Percentiles rank a stretch among this genome's conserved stretches.
Evolutionary conservation across 768 basidiomycete species (phyloP).

Genomic region (Trametes cubensis): DNA sequence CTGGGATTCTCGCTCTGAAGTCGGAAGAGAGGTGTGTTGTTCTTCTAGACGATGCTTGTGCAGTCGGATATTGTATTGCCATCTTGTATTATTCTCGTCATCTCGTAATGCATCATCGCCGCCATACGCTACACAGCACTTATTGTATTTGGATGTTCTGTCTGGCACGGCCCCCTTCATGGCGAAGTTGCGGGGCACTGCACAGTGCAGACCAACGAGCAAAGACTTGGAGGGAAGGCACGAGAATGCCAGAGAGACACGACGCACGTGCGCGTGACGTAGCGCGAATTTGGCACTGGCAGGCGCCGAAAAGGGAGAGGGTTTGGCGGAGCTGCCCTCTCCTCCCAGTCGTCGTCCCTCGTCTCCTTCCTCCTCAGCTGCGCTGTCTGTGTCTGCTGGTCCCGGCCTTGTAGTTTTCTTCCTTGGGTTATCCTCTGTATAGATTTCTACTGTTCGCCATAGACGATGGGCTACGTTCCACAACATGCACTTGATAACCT

Average conservation of each 20-base stretch:
- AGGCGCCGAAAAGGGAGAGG: not conserved
- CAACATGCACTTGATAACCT: slow-evolving; percentile 70
- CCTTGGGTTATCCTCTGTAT: not conserved
- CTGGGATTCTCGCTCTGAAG: slow-evolving; percentile 48
- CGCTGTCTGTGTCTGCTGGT: not conserved
- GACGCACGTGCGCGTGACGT: slow-evolving; percentile 30
- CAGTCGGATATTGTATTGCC: too few species aligned
- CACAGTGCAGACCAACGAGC: too few species aligned
- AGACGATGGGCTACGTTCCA: slow-evolving; percentile 65
- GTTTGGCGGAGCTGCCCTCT: not conserved
- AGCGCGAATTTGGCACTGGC: slow-evolving; percentile 18
- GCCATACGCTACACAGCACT: too few species aligned
- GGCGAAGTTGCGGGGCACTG: too few species aligned
- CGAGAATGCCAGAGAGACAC: not conserved
- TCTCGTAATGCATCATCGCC: too few species aligned
- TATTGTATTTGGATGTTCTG: too few species aligned
- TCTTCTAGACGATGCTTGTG: too few species aligned
- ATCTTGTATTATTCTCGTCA: too few species aligned
- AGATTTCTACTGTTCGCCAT: not conserved
- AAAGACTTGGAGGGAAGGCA: slow-evolving; percentile 13
- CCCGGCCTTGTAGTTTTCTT: not conserved
- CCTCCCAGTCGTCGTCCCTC: not conserved
- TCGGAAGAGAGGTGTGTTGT: slow-evolving; percentile 22
- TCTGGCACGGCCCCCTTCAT: too few species aligned
- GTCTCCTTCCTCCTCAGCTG: not conserved